These are phyloP conservation scores for Sporothrix curviconia DNA, from an alignment of 2,329 filamentous ascomycete genomes.

Conservation along the genomic window DNA sequence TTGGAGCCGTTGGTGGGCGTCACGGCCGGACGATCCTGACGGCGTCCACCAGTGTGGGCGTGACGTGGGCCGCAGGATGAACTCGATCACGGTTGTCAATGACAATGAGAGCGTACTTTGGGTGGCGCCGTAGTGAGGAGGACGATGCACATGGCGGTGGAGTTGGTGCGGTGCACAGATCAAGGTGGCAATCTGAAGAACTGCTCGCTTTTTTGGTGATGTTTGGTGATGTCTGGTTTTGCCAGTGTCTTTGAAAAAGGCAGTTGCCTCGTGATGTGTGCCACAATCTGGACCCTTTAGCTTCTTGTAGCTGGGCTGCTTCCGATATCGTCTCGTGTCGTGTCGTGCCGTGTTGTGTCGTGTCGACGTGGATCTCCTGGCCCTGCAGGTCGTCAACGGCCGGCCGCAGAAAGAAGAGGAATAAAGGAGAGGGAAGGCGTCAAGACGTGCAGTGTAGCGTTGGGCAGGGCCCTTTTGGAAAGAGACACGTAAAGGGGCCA, in stretches of 20 bases:
- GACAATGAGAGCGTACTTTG: constrained; percentile 66
- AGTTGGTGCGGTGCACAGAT: background rate
- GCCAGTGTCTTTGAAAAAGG: background rate
- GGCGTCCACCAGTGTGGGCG: constrained; percentile 57
- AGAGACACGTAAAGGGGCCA: background rate
- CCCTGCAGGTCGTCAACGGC: background rate
- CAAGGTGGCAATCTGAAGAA: too few relatives aligned
- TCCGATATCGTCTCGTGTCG: constrained; percentile 9
- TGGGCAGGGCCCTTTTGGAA: background rate
- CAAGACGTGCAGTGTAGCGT: background rate
- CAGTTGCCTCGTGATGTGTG: too few relatives aligned
- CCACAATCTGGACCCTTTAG: too few relatives aligned
- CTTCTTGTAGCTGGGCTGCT: too few relatives aligned
- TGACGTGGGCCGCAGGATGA: constrained; percentile 57
- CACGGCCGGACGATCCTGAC: constrained; percentile 24
- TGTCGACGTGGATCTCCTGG: too few relatives aligned
- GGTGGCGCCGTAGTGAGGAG: constrained; percentile 69
- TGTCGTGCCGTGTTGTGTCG: too few relatives aligned
- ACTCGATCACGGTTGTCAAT: constrained; percentile 75
- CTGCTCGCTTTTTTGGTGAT: too few relatives aligned
- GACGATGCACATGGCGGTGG: constrained; percentile 64
- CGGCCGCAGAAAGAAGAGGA: background rate
- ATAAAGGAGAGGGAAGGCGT: background rate
- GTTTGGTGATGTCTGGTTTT: too few relatives aligned
- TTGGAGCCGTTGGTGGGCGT: constrained; percentile 10